A percentile compares a stretch with the other conserved stretches of the same genome.
Conservation (phyloP, 2,329 filamentous ascomycete genomes). For the Fusarium burgessii region DNA sequence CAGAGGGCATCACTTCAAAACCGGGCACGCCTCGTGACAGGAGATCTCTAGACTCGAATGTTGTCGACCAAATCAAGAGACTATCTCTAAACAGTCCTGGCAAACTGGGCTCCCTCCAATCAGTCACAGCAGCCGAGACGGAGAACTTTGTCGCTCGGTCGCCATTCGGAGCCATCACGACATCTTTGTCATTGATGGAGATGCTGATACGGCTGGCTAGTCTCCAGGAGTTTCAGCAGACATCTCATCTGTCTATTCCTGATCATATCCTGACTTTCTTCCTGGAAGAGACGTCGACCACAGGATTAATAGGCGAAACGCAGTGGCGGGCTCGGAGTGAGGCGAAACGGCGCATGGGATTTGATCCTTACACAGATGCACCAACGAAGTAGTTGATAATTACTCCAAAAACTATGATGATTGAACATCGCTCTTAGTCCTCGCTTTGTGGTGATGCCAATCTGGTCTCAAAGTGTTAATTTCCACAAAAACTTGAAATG, state of each 20-base stretch:
- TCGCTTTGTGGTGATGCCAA: neutral
- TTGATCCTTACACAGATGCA: slow-evolving; percentile 67
- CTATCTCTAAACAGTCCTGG: slow-evolving; percentile 51
- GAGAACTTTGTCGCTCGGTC: slow-evolving; percentile 55
- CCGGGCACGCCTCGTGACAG: slow-evolving; percentile 27
- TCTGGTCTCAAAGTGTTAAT: neutral
- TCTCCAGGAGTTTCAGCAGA: slow-evolving; percentile 92
- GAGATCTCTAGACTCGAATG: slow-evolving; percentile 52
- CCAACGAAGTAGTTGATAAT: slow-evolving; percentile 43
- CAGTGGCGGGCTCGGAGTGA: slow-evolving; percentile 59
- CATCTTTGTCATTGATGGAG: slow-evolving; percentile 81
- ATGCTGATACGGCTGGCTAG: slow-evolving; percentile 88
- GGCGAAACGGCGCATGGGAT: slow-evolving; percentile 63
- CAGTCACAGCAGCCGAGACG: slow-evolving; percentile 32
- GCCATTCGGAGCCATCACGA: slow-evolving; percentile 64
- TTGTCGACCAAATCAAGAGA: slow-evolving; percentile 57
- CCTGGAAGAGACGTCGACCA: slow-evolving; percentile 71
- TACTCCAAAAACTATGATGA: neutral
- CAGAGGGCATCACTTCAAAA: slow-evolving; percentile 25
- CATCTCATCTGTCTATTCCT: slow-evolving; percentile 87
- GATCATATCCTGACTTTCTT: slow-evolving; percentile 93
- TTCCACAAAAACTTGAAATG: no score
- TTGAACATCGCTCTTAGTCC: neutral
- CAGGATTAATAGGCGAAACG: slow-evolving; percentile 61
- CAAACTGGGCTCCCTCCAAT: slow-evolving; percentile 7